Percentiles rank a stretch among this genome's conserved stretches.
These are phyloP conservation scores for Kickxella alabastrina DNA, from an alignment of 192 early-diverging fungal genomes.

Conservation along the genomic window DNA sequence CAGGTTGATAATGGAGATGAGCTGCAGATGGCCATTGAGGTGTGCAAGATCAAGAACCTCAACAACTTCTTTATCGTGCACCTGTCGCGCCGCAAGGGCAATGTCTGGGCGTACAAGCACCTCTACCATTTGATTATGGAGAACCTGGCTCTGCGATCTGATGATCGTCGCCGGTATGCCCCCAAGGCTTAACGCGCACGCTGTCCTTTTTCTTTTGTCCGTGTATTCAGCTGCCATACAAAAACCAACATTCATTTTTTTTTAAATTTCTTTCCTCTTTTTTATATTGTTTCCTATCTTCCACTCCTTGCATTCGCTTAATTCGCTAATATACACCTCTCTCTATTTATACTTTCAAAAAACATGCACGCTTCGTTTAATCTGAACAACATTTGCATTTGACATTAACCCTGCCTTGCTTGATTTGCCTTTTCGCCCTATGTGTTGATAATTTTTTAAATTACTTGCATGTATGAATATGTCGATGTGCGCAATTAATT, in stretches of 20 bases:
- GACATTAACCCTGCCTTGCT: too few species aligned
- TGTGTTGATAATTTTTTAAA: too few species aligned
- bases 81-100: slow-evolving; percentile 67
- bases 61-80: slow-evolving; percentile 72
- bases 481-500: too few species aligned
- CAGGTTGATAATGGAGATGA: slow-evolving; percentile 65
- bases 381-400: too few species aligned
- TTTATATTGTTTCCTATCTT: not conserved
- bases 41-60: slow-evolving; percentile 89
- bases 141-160: slow-evolving; percentile 41
- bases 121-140: slow-evolving; percentile 60
- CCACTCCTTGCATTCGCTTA: not conserved
- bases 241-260: not conserved
- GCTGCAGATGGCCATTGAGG: slow-evolving; percentile 81
- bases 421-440: too few species aligned
- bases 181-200: slow-evolving; percentile 1
- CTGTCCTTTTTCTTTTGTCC: slow-evolving; percentile 1
- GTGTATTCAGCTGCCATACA: too few species aligned
- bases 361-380: too few species aligned
- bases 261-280: not conserved
- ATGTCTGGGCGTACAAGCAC: slow-evolving; percentile 76
- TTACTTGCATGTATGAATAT: too few species aligned
- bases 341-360: too few species aligned
- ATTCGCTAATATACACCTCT: too few species aligned
- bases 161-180: slow-evolving; percentile 28